Conservation (phyloP, 177 flowering plant genomes). For the Vitis hybrid region DNA sequence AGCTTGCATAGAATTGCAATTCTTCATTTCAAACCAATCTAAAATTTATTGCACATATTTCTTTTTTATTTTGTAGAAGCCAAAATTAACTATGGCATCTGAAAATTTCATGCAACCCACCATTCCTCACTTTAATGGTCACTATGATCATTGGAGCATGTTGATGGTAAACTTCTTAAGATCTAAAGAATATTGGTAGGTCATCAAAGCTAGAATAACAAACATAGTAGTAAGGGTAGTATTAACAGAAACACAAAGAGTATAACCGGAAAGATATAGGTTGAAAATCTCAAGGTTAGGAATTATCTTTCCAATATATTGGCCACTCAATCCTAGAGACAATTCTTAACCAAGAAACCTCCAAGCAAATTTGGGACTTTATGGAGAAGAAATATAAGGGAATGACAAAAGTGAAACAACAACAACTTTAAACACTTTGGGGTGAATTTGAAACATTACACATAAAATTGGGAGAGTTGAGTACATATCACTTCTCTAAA, state of each 20-base stretch:
- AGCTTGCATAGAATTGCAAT: constrained; percentile 1
- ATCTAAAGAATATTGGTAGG: neutral
- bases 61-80: too few species aligned
- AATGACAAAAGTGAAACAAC: neutral
- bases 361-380: too few species aligned
- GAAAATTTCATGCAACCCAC: neutral
- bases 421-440: neutral
- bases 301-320: neutral
- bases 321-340: neutral
- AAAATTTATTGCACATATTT: neutral
- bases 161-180: neutral
- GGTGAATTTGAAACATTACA: neutral
- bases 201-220: neutral
- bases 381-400: neutral
- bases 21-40: neutral
- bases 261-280: too few species aligned
- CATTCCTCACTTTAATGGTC: neutral
- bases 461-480: neutral
- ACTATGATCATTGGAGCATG: constrained; percentile 1
- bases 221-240: neutral
- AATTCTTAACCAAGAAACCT: neutral
- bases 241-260: neutral
- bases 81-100: neutral
- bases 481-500: neutral
- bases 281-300: neutral